Conservation (phyloP, 305 asterid genomes). For the Striga hermonthica region DNA sequence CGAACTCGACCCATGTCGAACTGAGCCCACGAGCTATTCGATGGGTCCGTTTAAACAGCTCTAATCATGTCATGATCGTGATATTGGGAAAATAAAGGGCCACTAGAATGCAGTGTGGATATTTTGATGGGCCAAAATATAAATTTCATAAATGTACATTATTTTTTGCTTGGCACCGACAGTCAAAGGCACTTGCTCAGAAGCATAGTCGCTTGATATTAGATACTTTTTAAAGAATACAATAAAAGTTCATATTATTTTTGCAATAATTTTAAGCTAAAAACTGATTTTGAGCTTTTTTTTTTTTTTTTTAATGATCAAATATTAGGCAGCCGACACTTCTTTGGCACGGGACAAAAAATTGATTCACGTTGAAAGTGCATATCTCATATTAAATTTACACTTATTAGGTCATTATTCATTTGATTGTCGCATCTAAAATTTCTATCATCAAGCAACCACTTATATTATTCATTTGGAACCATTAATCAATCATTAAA, state of each 20-base stretch:
- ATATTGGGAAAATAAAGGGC: too few relatives aligned
- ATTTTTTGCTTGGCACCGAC: background rate
- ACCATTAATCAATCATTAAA: background rate
- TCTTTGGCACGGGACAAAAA: conserved; percentile 1
- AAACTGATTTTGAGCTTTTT: too few relatives aligned
- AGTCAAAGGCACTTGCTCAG: background rate
- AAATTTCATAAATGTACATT: background rate
- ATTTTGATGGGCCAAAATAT: background rate
- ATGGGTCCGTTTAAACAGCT: too few relatives aligned
- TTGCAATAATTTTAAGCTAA: too few relatives aligned
- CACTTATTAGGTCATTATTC: background rate
- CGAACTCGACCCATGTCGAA: too few relatives aligned
- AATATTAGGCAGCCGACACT: background rate
- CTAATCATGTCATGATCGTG: too few relatives aligned
- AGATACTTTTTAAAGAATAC: too few relatives aligned
- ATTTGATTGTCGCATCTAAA: background rate
- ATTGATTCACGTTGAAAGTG: background rate
- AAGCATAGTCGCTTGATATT: background rate
- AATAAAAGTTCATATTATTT: too few relatives aligned
- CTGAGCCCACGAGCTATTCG: too few relatives aligned
- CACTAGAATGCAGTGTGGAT: background rate
- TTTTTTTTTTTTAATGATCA: too few relatives aligned
- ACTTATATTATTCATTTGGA: background rate
- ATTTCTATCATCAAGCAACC: background rate
- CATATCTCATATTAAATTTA: background rate